Percentiles rank a stretch among this genome's conserved stretches.
These are phyloP conservation scores for Litsea cubeba DNA, from an alignment of 164 flowering plant species.

Conservation along the genomic window DNA sequence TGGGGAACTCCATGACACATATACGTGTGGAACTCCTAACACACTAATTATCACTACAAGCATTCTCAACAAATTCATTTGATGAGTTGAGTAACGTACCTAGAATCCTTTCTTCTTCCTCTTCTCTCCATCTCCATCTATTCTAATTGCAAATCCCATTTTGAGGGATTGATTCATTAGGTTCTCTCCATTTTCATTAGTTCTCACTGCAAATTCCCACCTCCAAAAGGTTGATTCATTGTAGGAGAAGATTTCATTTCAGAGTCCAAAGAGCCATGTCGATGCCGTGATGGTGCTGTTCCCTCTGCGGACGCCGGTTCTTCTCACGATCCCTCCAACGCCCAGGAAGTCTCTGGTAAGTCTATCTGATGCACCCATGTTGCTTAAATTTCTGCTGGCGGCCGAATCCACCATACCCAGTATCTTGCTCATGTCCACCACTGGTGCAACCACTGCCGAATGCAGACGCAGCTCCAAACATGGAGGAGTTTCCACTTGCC, in stretches of 20 bases:
- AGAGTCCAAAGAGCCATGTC: conserved; percentile 5
- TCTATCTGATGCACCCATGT: conserved; percentile 44
- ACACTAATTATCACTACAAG: background rate
- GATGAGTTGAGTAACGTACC: background rate
- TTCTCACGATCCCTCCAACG: conserved; percentile 63
- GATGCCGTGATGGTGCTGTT: conserved; percentile 13
- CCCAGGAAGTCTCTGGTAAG: conserved; percentile 74
- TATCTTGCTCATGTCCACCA: conserved; percentile 17
- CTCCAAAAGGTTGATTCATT: background rate
- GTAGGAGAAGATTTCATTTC: conserved; percentile 7
- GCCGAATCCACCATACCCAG: conserved; percentile 26
- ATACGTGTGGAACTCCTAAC: background rate
- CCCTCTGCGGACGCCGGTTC: conserved; percentile 36
- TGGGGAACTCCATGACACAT: background rate
- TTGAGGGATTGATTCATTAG: background rate
- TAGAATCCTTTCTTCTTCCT: background rate
- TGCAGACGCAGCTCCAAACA: conserved; percentile 16
- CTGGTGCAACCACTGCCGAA: conserved; percentile 25
- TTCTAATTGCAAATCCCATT: conserved; percentile 5
- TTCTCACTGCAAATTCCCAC: conserved; percentile 9
- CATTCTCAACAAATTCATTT: conserved; percentile 2
- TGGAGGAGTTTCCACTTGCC: conserved; percentile 34
- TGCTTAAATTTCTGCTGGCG: conserved; percentile 15
- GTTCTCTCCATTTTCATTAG: background rate
- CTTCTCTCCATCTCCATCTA: background rate